These are phyloP conservation scores for Porcisia hertigi DNA, from an alignment of 208 protist genomes.

Conservation along the genomic window DNA sequence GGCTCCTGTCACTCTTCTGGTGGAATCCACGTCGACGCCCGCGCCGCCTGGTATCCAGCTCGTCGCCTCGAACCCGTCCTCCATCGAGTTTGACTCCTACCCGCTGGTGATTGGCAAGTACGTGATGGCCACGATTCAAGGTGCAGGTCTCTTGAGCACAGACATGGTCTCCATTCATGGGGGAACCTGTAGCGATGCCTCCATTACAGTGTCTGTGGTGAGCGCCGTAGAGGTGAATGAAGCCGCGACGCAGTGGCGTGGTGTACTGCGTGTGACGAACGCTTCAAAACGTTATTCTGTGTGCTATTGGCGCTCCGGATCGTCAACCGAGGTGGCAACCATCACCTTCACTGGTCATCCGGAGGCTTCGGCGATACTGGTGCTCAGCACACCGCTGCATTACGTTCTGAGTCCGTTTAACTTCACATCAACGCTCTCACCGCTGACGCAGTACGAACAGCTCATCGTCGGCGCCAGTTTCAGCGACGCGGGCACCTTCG, in stretches of 20 bases:
- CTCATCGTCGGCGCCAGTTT: slow-evolving; percentile 70
- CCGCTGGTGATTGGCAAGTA: slow-evolving; percentile 74
- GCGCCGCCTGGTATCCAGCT: slow-evolving; percentile 34
- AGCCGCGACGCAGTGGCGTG: slow-evolving; percentile 56
- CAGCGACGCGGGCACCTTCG: slow-evolving; percentile 10
- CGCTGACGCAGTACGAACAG: slow-evolving; percentile 66
- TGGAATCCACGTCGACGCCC: slow-evolving; percentile 4
- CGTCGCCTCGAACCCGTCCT: slow-evolving; percentile 69
- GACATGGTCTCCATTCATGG: slow-evolving; percentile 56
- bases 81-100: slow-evolving; percentile 67
- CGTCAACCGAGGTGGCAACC: slow-evolving; percentile 64
- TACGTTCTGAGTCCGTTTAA: slow-evolving; percentile 56
- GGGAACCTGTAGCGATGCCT: slow-evolving; percentile 40
- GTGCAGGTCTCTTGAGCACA: slow-evolving; percentile 38
- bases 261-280: slow-evolving; percentile 69
- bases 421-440: slow-evolving; percentile 44
- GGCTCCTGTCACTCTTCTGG: slow-evolving; percentile 62
- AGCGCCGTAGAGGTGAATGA: slow-evolving; percentile 25
- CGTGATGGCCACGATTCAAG: slow-evolving; percentile 78
- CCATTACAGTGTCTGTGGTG: slow-evolving; percentile 40
- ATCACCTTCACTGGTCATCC: slow-evolving; percentile 40
- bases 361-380: slow-evolving; percentile 32
- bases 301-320: slow-evolving; percentile 71
- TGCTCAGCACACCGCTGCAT: slow-evolving; percentile 61
- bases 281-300: slow-evolving; percentile 42